Evolutionary conservation across 106 monocot species (phyloP), one percentile per base, ranked within the genome.

Genomic region (Acorus gramineus): DNA sequence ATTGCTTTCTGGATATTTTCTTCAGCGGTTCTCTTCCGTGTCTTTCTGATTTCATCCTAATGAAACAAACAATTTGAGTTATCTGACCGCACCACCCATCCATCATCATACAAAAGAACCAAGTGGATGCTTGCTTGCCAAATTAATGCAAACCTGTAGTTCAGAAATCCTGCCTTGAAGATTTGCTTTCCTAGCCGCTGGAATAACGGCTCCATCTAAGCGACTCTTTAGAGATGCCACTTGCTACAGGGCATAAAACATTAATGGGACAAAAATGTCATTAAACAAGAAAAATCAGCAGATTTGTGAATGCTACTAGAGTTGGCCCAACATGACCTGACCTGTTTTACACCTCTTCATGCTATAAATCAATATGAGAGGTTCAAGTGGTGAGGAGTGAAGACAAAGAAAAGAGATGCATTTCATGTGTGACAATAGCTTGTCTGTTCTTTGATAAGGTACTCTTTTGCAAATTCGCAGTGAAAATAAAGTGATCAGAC

Each of bases 1-100:
- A 96, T 62, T 46, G 96, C 96, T 62, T 85, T 96, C 47, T 85
- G 76, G 43, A 79, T 79, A 71, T 96, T 96, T 72, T 91, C 75
- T 62, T 96, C 87, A 11, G 74, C 83, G 11, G 78, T 65, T 68
- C 74, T 74, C 78, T 96, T 96, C 63, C 85, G 85, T 7, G 72
- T 80, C 68, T 80, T 82, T 66, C 73, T 85, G 10, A 91, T 57
- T 91, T 87, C 62, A 63, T 85, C 85, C 96, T 96, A 66, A 42
- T 8, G 65, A 8, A 61, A 74, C 11, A n/a, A 12, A 52, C 7
- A 42, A 50, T 11, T 56, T 44, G 9, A 53, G 46, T 5, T 42
- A 11, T 50, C 6, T 11, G 3, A 52, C 4, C 2, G 42, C 14
- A 14, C 13, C 7, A 6, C 11, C 9, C 4, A n/a, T n/a, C n/a